Evolutionary conservation across 2,329 filamentous ascomycete species (phyloP), one percentile per base, ranked within the genome.

Genomic region (Paracoccidioides brasiliensis): DNA sequence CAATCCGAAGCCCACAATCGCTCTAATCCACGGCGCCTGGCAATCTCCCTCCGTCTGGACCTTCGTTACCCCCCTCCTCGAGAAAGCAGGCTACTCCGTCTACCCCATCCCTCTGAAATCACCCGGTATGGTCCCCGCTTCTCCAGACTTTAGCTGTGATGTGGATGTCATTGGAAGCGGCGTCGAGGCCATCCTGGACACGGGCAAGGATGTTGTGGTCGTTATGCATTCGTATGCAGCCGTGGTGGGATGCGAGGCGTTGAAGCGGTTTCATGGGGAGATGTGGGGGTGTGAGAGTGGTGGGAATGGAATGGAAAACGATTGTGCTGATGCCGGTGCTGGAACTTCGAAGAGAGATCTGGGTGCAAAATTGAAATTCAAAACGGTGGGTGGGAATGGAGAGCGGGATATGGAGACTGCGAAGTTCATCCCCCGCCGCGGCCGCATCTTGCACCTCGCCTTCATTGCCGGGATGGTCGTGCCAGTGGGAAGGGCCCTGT

Each of bases 1-100:
- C 9, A 44, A 53, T 53, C 40, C 57, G 57, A 70, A 70, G 58
- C 57, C 57, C 40, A 55, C 56, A 5, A 53, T 59, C 46, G 6
- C 55, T 38, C 43, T 59, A 10, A 37, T 59, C 49, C 57, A 59
- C 35, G 57, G 57, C 9, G 56, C 41, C 33, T 59, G 55, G 55
- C 57, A 59, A 38, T 46, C 44, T 15, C 53, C 55, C 10, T 52
- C 50, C 5, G 54, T 56, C 33, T 58, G 56, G 56, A 54, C 35
- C 4, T 56, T 57, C 22, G 40, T 56, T 6, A 54, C 43, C 12
- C 49, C 57, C 22, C 48, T 55, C 2, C 45, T 58, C 12, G 55
- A 58, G 37, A 55, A 52, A n/a, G 42, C 52, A 12, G 57, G 55
- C 15, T 56, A 58, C 55, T 52, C 54, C 4, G 45, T 55, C 14